phyloP scores from a whole-genome alignment of 257 asterid genomes.

The Plantago ovata region DNA sequence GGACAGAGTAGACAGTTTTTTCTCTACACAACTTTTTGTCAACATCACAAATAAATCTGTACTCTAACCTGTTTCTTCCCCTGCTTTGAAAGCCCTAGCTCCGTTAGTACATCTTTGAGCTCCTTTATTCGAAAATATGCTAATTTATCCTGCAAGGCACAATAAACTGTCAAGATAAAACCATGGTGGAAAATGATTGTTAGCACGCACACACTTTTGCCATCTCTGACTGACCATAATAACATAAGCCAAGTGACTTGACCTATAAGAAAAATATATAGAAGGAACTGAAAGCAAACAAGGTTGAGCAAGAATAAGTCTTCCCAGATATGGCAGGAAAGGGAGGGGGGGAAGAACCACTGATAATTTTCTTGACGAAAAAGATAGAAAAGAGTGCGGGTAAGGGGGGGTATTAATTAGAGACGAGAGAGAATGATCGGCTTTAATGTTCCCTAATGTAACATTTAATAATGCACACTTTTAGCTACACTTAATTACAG shows the following conservation, averaged over 20 bases:
- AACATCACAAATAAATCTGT: constrained; percentile 9
- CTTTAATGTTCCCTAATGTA: not conserved
- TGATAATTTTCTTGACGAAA: too few species aligned
- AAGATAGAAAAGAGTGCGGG: too few species aligned
- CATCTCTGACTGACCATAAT: not conserved
- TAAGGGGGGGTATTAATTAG: not conserved
- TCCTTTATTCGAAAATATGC: constrained; percentile 87
- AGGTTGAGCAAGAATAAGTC: too few species aligned
- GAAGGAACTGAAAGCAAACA: too few species aligned
- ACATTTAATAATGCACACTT: not conserved
- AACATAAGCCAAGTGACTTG: too few species aligned
- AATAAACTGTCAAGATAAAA: not conserved
- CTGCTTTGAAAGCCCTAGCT: constrained; percentile 85
- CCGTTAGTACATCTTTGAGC: constrained; percentile 91
- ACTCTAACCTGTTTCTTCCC: constrained; percentile 93
- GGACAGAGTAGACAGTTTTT: not conserved
- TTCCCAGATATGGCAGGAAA: too few species aligned
- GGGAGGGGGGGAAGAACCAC: too few species aligned
- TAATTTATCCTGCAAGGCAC: constrained; percentile 67
- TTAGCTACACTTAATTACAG: not conserved
- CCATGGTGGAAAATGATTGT: not conserved
- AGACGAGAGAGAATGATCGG: not conserved
- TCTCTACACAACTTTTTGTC: not conserved
- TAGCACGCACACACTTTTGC: not conserved
- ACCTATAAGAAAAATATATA: too few species aligned